phyloP scores from a whole-genome alignment of 352 stramenopile species.

The Phytopythium boreale region DNA sequence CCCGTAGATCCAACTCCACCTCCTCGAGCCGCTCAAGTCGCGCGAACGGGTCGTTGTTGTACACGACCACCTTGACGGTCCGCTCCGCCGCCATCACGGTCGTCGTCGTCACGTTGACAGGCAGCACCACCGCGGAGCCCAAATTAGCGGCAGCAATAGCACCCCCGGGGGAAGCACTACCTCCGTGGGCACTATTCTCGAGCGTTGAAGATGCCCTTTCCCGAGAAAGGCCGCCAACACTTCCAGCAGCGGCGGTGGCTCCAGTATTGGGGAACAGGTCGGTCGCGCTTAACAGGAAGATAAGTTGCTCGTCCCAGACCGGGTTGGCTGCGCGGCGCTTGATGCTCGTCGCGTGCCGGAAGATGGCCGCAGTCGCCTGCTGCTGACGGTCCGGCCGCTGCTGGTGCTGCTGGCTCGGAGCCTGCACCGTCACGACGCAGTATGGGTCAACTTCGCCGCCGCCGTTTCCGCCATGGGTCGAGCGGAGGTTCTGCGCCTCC shows the following conservation, averaged over 20 bases:
- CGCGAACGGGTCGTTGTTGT: constrained; percentile 55
- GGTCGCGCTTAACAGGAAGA: constrained; percentile 21
- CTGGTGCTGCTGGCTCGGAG: background rate
- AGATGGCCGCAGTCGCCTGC: background rate
- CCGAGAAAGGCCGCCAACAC: background rate
- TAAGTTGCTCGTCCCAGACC: constrained; percentile 34
- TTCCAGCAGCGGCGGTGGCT: background rate
- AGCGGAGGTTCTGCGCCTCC: constrained; percentile 47
- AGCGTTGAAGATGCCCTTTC: background rate
- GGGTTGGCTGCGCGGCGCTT: constrained; percentile 34
- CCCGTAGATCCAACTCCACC: constrained; percentile 44
- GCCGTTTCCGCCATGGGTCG: constrained; percentile 22
- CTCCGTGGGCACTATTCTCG: background rate
- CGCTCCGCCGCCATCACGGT: background rate
- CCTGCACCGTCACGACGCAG: constrained; percentile 36
- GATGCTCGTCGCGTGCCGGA: constrained; percentile 41
- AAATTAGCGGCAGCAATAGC: background rate
- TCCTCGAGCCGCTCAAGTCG: constrained; percentile 50
- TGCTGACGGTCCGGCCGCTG: background rate
- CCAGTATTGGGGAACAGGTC: constrained; percentile 12
- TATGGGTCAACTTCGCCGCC: constrained; percentile 46
- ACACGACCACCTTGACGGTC: constrained; percentile 44
- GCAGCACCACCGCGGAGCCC: background rate
- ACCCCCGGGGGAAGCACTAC: background rate
- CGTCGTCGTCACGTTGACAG: background rate